A percentile compares a stretch with the other conserved stretches of the same genome.
Conservation (phyloP, 768 basidiomycete species). For the Suillus americanus region DNA sequence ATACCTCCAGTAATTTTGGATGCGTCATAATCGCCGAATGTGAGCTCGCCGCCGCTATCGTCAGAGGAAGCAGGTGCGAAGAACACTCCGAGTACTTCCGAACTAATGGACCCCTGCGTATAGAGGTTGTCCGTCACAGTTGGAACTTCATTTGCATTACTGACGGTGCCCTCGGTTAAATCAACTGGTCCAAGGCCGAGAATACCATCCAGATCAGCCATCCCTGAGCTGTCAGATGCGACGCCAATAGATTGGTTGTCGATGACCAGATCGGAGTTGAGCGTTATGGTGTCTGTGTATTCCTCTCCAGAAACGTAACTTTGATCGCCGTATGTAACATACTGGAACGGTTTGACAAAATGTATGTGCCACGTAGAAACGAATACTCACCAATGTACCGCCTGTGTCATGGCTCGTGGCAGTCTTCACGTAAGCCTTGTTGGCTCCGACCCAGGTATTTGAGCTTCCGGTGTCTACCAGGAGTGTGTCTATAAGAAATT, state of each 20-base stretch:
- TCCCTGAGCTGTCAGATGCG: conserved; percentile 14
- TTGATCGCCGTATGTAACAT: conserved; percentile 14
- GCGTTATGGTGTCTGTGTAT: conserved; percentile 15
- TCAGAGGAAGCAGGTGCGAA: no score
- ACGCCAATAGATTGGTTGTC: conserved; percentile 35
- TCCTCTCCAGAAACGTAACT: conserved; percentile 12
- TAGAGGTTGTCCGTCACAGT: conserved; percentile 37
- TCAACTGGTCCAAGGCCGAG: conserved; percentile 31
- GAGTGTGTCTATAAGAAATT: conserved; percentile 14
- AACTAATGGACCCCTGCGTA: conserved; percentile 25
- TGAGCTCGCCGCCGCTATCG: conserved; percentile 18
- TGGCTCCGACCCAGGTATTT: conserved; percentile 22
- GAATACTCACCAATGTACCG: conserved; percentile 2
- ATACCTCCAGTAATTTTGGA: conserved; percentile 14
- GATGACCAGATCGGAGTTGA: conserved; percentile 14
- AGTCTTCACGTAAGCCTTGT: conserved; percentile 4
- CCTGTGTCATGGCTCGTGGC: conserved; percentile 8
- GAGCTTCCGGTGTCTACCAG: conserved; percentile 21
- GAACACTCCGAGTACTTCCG: no score
- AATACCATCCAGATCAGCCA: background rate
- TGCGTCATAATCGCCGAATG: conserved; percentile 27
- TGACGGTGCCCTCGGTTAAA: conserved; percentile 29
- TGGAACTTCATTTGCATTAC: conserved; percentile 19
- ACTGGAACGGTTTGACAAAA: background rate
- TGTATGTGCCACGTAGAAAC: background rate